A percentile compares a stretch with the other conserved stretches of the same genome.
phyloP scores from a whole-genome alignment of 1,139 yeast genomes.

The Diutina ranongensis region DNA sequence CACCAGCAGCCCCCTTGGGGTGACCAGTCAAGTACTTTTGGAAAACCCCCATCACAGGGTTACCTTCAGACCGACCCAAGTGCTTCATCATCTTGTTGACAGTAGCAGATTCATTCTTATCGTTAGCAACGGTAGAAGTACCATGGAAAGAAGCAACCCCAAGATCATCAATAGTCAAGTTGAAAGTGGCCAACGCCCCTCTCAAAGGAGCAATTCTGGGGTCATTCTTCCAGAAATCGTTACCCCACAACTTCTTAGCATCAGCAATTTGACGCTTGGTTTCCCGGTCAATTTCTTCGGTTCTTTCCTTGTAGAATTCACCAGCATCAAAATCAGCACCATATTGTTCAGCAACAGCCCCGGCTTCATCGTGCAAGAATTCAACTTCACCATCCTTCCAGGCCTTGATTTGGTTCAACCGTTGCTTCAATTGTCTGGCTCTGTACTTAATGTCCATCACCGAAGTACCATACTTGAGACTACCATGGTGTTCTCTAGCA shows the following conservation, averaged over 20 bases:
- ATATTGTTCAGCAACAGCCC: conserved; percentile 46
- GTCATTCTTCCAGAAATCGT: conserved; percentile 82
- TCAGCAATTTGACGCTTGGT: conserved; percentile 76
- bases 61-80: conserved; percentile 94
- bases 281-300: conserved; percentile 80
- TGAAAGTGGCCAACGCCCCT: conserved; percentile 92
- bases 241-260: conserved; percentile 93
- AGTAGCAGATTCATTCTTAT: conserved; percentile 92
- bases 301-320: conserved; percentile 66
- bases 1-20: conserved; percentile 99
- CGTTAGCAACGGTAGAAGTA: conserved; percentile 96
- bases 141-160: conserved; percentile 99
- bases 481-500: conserved; percentile 87
- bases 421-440: conserved; percentile 75
- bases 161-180: conserved; percentile 86
- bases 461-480: conserved; percentile 70
- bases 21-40: conserved; percentile 98
- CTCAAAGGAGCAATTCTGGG: conserved; percentile 94
- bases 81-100: conserved; percentile 88
- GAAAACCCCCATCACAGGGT: conserved; percentile 96
- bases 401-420: conserved; percentile 64
- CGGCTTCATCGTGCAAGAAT: conserved; percentile 34
- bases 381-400: conserved; percentile 82
- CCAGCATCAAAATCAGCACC: conserved; percentile 37
- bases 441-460: conserved; percentile 88